A percentile compares a stretch with the other conserved stretches of the same genome.
These are phyloP conservation scores for Mucor irregularis DNA, from an alignment of 371 early-diverging fungal species.

Conservation along the genomic window DNA sequence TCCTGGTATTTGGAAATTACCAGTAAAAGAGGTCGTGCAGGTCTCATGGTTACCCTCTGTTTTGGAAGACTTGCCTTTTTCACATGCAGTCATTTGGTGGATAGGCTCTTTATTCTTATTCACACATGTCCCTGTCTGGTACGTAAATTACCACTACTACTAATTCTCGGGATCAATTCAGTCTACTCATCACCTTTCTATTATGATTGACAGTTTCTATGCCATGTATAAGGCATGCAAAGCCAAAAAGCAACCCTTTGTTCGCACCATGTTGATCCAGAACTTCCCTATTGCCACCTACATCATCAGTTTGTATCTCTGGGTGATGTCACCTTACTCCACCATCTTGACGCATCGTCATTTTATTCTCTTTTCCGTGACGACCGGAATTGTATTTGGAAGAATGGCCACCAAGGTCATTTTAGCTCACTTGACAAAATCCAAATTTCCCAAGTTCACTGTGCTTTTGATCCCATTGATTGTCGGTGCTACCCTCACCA, in stretches of 20 bases:
- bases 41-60: slow-evolving; percentile 20
- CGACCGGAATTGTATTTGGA: slow-evolving; percentile 83
- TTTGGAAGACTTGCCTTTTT: slow-evolving; percentile 43
- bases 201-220: slow-evolving; percentile 25
- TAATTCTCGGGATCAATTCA: not conserved
- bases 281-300: slow-evolving; percentile 69
- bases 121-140: slow-evolving; percentile 72
- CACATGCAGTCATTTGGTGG: slow-evolving; percentile 57
- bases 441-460: slow-evolving; percentile 76
- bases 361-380: slow-evolving; percentile 68
- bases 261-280: slow-evolving; percentile 60
- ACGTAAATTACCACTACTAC: not conserved
- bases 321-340: slow-evolving; percentile 74
- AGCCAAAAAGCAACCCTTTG: slow-evolving; percentile 60
- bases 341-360: slow-evolving; percentile 63
- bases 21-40: slow-evolving; percentile 11
- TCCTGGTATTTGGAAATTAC: slow-evolving; percentile 35
- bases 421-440: slow-evolving; percentile 83
- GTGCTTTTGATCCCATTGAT: slow-evolving; percentile 71
- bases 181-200: not conserved
- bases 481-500: slow-evolving; percentile 67
- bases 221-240: slow-evolving; percentile 76
- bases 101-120: slow-evolving; percentile 63
- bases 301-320: slow-evolving; percentile 43
- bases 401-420: slow-evolving; percentile 89